Evolutionary conservation across 148 eudicot genomes (phyloP).

Genomic region (Camellia lanceoleosa): DNA sequence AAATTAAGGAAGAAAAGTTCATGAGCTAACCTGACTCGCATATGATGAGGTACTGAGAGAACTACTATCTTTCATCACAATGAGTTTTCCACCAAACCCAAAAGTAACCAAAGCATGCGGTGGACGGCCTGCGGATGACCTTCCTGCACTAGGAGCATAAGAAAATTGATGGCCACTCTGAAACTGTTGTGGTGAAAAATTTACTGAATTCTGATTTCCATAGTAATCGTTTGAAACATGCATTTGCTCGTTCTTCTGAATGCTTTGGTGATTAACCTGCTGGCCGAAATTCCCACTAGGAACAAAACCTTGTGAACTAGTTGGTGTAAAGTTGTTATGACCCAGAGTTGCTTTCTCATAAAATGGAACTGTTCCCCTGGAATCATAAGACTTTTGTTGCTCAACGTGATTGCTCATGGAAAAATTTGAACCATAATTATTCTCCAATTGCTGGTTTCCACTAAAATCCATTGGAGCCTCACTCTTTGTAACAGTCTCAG

Average conservation of each 20-base stretch:
- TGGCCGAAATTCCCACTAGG: constrained; percentile 38
- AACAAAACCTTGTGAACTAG: constrained; percentile 25
- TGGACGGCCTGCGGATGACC: constrained; percentile 64
- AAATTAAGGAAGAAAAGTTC: neutral
- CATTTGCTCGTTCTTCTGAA: constrained; percentile 30
- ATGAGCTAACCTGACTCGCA: constrained; percentile 55
- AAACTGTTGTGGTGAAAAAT: constrained; percentile 39
- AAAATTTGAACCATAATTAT: constrained; percentile 19
- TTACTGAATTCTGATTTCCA: constrained; percentile 30
- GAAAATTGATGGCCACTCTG: constrained; percentile 30
- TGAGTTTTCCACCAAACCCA: constrained; percentile 86
- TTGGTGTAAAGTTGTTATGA: constrained; percentile 23
- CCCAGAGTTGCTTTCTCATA: constrained; percentile 30
- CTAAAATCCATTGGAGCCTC: constrained; percentile 19
- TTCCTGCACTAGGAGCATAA: constrained; percentile 35
- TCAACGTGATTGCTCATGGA: constrained; percentile 15
- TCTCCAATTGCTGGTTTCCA: constrained; percentile 27
- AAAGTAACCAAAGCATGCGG: constrained; percentile 69
- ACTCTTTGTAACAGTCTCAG: constrained; percentile 28
- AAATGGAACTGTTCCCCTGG: constrained; percentile 27
- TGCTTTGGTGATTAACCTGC: constrained; percentile 28
- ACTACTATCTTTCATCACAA: constrained; percentile 53
- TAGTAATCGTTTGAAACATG: constrained; percentile 30
- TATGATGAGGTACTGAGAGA: constrained; percentile 31
- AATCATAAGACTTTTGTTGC: constrained; percentile 17